Base-by-base conservation (phyloP, 495 filamentous ascomycete species). In the Tuber microsphaerosporum region DNA sequence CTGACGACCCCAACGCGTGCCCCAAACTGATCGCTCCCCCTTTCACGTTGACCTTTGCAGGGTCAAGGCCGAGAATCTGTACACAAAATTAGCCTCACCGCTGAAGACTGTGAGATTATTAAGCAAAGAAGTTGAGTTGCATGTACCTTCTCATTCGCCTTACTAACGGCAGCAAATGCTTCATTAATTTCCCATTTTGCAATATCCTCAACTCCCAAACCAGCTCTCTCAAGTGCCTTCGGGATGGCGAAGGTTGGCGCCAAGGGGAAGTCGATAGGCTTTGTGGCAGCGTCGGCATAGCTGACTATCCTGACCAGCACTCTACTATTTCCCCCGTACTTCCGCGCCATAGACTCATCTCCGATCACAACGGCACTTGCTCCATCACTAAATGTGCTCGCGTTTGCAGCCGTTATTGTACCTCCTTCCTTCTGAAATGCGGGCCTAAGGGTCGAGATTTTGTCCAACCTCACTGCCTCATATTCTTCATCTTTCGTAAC, bases 181-280 rank as follows among this genome's bases (percentile, higher is more conserved):
- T 99, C 95, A 84, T 99, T 99, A 85, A 99, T 95, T 84, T 99
- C 95, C 94, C 94, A 97, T 4, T 97, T 85, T 3, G 94, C 90
- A 34, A 99, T 92, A 79, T 99, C 91, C 39, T 95, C 90, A 85
- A 92, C 91, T 70, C 88, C 91, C 76, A 99, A 93, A 12, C 94
- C 94, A 2, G 95, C 95, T 73, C 93, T 89, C 82, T 91, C 88
- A 69, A 99, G 85, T n/a, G 93, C 94, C 80, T 96, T 90, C 3
- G 94, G 93, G 1, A 99, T 94, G 0, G 94, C 95, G 83, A 95
- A 92, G 41, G 95, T 90, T 0, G 95, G 95, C 10, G 95, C 95
- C 34, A 97, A 86, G 34, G 95, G 94, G 86, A 99, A 99, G 85
- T 99, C 95, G 48, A 97, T 92, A 0, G 95, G 94, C 79, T 95